Percentiles rank a stretch among this genome's conserved stretches.
phyloP scores from a whole-genome alignment of 306 rosid species.

The Prinsepia uniflora region DNA sequence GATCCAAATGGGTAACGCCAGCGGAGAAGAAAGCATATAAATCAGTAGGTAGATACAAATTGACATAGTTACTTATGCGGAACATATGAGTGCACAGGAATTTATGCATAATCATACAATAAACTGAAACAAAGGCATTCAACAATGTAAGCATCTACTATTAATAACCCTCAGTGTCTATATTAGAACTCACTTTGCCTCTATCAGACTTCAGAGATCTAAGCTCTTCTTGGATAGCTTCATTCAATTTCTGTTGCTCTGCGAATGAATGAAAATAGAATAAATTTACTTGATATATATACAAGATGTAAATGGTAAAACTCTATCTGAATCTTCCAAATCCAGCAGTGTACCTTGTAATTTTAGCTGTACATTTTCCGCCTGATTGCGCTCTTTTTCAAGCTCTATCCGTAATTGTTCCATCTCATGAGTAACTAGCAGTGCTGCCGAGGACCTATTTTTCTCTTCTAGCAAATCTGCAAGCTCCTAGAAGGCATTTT shows the following conservation, averaged over 20 bases:
- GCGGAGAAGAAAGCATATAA: background rate
- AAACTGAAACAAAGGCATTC: background rate
- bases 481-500: conserved; percentile 99
- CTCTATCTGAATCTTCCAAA: conserved; percentile 16
- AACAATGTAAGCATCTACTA: background rate
- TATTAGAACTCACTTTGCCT: conserved; percentile 60
- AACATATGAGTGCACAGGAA: background rate
- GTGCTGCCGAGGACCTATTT: conserved; percentile 38
- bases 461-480: conserved; percentile 65
- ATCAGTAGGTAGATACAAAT: background rate
- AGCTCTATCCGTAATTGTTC: conserved; percentile 57
- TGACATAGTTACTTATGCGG: background rate
- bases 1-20: background rate
- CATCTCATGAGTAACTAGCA: conserved; percentile 45
- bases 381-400: conserved; percentile 53
- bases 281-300: conserved; percentile 16
- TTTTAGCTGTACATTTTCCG: conserved; percentile 44
- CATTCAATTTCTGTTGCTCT: conserved; percentile 76
- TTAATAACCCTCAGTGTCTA: background rate
- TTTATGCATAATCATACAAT: background rate
- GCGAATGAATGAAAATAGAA: conserved; percentile 17
- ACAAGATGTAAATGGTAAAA: background rate
- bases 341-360: conserved; percentile 47
- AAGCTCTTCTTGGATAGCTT: conserved; percentile 69
- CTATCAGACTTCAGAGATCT: conserved; percentile 46